These are phyloP conservation scores for Termitomyces sp. DNA, from an alignment of 768 basidiomycete species.

Conservation along the genomic window DNA sequence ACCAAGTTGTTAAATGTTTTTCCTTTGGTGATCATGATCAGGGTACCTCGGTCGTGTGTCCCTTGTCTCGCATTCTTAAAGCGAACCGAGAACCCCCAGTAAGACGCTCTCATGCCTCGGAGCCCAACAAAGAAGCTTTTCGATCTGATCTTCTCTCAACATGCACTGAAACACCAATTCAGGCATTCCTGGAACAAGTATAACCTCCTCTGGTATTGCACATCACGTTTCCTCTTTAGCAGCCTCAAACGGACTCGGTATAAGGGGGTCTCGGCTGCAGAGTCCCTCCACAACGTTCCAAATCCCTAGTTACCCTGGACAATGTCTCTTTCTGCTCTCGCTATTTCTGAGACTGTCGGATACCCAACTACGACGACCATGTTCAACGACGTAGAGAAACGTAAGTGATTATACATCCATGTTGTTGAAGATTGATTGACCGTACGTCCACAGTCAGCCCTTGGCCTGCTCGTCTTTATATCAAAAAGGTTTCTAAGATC, in stretches of 20 bases:
- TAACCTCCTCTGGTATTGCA: not conserved
- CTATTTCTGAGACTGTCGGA: not conserved
- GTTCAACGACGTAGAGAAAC: not conserved
- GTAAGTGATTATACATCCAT: not conserved
- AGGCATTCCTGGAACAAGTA: not conserved
- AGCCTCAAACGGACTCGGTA: not conserved
- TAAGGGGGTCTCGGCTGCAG: not conserved
- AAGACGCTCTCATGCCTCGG: not conserved
- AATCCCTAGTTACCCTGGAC: not conserved
- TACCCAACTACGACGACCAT: not conserved
- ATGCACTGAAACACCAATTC: not conserved
- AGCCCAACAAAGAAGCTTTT: not conserved
- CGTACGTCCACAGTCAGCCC: not conserved
- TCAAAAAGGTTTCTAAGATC: not conserved
- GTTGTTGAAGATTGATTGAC: not conserved
- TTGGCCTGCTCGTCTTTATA: not conserved
- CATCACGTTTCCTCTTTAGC: not conserved
- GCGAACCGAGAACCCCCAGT: not conserved
- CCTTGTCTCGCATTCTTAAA: not conserved
- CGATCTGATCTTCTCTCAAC: not conserved
- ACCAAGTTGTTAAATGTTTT: not conserved
- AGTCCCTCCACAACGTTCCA: not conserved
- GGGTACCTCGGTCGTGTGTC: not conserved
- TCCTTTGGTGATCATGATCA: not conserved
- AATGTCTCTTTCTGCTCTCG: not conserved